Evolutionary conservation across 2,329 filamentous ascomycete genomes (phyloP).

Genomic region (Sporothrix curviconia): DNA sequence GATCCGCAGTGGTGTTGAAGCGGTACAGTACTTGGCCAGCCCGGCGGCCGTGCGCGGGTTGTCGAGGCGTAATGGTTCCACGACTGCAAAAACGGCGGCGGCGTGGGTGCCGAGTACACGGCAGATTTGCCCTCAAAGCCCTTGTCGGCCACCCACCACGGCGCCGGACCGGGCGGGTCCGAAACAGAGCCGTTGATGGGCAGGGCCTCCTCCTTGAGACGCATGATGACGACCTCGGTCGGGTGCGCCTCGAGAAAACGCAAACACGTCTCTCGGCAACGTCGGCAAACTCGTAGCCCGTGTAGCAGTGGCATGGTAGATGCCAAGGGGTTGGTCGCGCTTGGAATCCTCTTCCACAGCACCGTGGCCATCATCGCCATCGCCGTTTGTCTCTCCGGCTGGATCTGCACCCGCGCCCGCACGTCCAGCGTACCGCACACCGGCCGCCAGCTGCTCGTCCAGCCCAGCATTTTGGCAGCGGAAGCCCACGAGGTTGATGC

Average conservation of each 20-base stretch:
- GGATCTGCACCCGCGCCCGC: slow-evolving; percentile 33
- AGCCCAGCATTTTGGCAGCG: slow-evolving; percentile 45
- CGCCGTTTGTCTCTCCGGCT: neutral
- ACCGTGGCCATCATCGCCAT: too few relatives aligned
- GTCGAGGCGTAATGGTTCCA: slow-evolving; percentile 35
- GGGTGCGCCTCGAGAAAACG: slow-evolving; percentile 41
- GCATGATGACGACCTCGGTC: slow-evolving; percentile 42
- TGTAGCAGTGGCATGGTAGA: slow-evolving; percentile 43
- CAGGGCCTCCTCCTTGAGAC: slow-evolving; percentile 42
- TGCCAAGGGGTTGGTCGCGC: slow-evolving; percentile 34
- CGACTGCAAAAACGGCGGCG: slow-evolving; percentile 32
- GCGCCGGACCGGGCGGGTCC: slow-evolving; percentile 16
- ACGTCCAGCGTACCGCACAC: slow-evolving; percentile 46
- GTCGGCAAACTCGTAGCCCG: slow-evolving; percentile 37
- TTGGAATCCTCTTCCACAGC: neutral
- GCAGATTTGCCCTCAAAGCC: too few relatives aligned
- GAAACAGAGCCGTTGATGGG: slow-evolving; percentile 25
- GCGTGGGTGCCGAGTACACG: too few relatives aligned
- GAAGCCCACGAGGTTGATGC: slow-evolving; percentile 29
- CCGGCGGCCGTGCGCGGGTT: slow-evolving; percentile 31
- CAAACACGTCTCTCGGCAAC: slow-evolving; percentile 38
- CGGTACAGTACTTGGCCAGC: slow-evolving; percentile 31
- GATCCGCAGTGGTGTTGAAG: slow-evolving; percentile 16
- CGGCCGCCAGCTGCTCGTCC: slow-evolving; percentile 37
- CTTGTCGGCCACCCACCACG: neutral